Conservation (phyloP, 192 early-diverging fungal species). For the Umbelopsis vinacea region DNA sequence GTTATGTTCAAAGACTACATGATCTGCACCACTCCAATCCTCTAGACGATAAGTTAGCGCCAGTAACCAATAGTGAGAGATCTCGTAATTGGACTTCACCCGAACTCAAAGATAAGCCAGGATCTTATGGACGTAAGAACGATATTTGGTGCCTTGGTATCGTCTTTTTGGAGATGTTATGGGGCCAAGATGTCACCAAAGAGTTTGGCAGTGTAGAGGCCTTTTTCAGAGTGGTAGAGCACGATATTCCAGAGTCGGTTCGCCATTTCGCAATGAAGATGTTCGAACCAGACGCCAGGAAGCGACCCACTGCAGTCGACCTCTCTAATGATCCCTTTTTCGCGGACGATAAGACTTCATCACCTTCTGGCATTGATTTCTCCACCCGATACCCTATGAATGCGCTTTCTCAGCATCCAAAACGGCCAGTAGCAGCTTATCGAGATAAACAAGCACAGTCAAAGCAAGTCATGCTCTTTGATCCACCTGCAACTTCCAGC, state of each 20-base stretch:
- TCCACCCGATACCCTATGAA: constrained; percentile 7
- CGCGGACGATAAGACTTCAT: constrained; percentile 40
- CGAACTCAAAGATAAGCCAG: constrained; percentile 63
- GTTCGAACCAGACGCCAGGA: constrained; percentile 70
- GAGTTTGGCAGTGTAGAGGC: constrained; percentile 54
- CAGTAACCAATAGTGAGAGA: neutral
- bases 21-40: constrained; percentile 37
- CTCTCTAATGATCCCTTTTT: constrained; percentile 76
- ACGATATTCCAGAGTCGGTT: constrained; percentile 55
- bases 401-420: neutral
- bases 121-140: constrained; percentile 68
- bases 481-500: neutral
- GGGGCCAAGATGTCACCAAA: constrained; percentile 61
- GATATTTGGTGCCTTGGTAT: constrained; percentile 77
- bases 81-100: constrained; percentile 53
- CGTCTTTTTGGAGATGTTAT: constrained; percentile 71
- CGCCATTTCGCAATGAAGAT: constrained; percentile 56
- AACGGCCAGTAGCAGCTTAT: constrained; percentile 6
- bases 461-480: neutral
- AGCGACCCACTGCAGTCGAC: constrained; percentile 76
- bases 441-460: constrained; percentile 11
- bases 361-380: neutral
- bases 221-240: constrained; percentile 50
- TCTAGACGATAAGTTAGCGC: neutral
- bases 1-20: constrained; percentile 65